Evolutionary conservation across 2,329 filamentous ascomycete genomes (phyloP).

Genomic region (Colletotrichum tamarilloi): DNA sequence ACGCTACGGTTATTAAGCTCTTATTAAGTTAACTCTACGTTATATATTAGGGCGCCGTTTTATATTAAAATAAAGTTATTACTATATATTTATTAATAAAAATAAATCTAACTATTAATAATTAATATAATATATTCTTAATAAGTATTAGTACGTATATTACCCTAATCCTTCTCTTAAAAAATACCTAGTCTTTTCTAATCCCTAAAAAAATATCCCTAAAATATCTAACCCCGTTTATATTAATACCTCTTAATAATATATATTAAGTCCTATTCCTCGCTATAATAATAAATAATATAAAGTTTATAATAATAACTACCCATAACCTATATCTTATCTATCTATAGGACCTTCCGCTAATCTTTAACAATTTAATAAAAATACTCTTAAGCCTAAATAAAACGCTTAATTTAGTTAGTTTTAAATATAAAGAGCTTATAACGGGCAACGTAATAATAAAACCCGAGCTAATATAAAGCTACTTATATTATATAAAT

Average conservation of each 20-base stretch:
- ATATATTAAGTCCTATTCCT: background rate
- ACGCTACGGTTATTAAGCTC: background rate
- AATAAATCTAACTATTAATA: background rate
- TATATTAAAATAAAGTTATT: constrained; percentile 6
- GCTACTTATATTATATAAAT: background rate
- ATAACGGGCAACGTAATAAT: accelerated
- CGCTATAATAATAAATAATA: background rate
- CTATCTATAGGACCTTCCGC: background rate
- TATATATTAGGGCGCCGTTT: background rate
- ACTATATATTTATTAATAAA: background rate
- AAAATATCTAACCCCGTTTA: background rate
- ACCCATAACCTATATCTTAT: background rate
- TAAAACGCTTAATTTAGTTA: background rate
- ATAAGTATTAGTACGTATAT: background rate
- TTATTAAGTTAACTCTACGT: background rate
- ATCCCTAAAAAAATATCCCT: background rate
- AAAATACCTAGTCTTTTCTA: background rate
- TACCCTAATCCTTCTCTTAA: background rate
- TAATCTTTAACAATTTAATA: background rate
- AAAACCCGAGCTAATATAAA: accelerated
- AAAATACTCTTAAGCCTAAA: background rate
- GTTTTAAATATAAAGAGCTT: background rate
- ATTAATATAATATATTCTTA: background rate
- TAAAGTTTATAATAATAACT: background rate
- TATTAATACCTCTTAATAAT: background rate